Evolutionary conservation across 345 rosid genomes (phyloP), one percentile per base, ranked within the genome.

Genomic region (Combretum micranthum): DNA sequence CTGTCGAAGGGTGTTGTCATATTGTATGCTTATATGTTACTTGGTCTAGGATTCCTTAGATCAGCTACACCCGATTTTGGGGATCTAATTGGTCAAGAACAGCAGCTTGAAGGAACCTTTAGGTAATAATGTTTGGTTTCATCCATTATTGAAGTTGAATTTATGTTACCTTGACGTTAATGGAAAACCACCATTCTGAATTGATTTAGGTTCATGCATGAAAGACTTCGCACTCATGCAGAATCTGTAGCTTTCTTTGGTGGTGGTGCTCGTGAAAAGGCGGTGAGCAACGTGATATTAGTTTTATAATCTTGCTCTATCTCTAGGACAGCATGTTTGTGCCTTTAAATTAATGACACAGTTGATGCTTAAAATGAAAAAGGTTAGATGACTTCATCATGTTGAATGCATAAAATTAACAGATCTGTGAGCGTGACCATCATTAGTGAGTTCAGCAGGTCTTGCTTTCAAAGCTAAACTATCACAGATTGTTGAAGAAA

Each of bases 191-290:
- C 42, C 22, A n/a, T 56, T 15, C 15, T 65, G 64, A 48, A 14
- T 61, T 26, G 55, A 53, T 57, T 57, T 61, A 93, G 99, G 90
- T 93, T 93, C 83, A 90, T 93, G 99, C 99, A 90, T 73, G 99
- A 93, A 79, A 87, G 99, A 64, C 68, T 93, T 72, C 79, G 91
- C 51, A 82, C 87, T 13, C 99, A 93, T 83, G 99, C 97, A 15
- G 99, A 93, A 68, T 93, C 97, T 50, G 79, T 93, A 62, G 99
- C 99, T 62, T 93, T 93, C 82, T 93, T 93, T 80, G 99, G 99
- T 67, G 99, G 99, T 57, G 99, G 99, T 66, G 82, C 90, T 55
- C 82, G 99, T 70, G 99, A 93, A 80, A 90, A 84, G 75, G 77
- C 83, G 81, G 99, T 93, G 82, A 93, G 97, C 39, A 32, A 4